Base-by-base conservation (phyloP, 2,329 filamentous ascomycete genomes). In the Colletotrichum gigasporum region DNA sequence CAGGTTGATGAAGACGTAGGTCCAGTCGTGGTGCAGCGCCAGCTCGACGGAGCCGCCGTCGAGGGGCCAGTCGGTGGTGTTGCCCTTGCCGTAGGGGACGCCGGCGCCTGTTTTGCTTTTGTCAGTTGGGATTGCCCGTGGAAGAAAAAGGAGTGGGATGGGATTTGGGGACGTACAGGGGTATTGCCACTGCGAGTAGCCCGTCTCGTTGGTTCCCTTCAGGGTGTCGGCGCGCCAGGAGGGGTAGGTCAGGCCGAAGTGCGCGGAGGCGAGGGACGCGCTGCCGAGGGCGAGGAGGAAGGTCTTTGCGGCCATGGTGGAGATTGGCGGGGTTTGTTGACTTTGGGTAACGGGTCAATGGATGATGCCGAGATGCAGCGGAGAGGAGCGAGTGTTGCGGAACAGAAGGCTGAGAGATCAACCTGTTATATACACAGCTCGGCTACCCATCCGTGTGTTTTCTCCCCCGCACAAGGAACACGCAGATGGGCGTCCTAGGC, bases 21-120 rank as follows among this genome's bases (percentile, higher is more conserved):
- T 76, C 82, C 82, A 86, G 6, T 73, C 68, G 74, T 86, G 84
- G 75, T 84, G 83, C 30, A 86, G 79, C 39, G 80, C 75, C 12
- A 87, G 78, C 67, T 75, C 72, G 51, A 87, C 70, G 34, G 79
- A 76, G 67, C 83, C 84, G 67, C 83, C 83, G 41, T 72, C 71
- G n/a, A 85, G 71, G 32, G 84, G 82, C 84, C 84, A 87, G 69
- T 85, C 82, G 56, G 84, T 86, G 53, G 79, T 74, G 71, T 84
- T 85, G 52, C 74, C 76, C 42, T 69, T 68, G 41, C 75, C 76
- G 70, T 79, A 78, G 24, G 80, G 77, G 34, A 84, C 83, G 32
- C 80, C 80, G 56, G 79, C 84, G 69, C 84, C 84, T 85, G 47
- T 47, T 51, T 20, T 3, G 24, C 30, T 9, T 16, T 4, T 55